phyloP scores from a whole-genome alignment of 2,329 filamentous ascomycete genomes.

The Diaporthe caulivora region DNA sequence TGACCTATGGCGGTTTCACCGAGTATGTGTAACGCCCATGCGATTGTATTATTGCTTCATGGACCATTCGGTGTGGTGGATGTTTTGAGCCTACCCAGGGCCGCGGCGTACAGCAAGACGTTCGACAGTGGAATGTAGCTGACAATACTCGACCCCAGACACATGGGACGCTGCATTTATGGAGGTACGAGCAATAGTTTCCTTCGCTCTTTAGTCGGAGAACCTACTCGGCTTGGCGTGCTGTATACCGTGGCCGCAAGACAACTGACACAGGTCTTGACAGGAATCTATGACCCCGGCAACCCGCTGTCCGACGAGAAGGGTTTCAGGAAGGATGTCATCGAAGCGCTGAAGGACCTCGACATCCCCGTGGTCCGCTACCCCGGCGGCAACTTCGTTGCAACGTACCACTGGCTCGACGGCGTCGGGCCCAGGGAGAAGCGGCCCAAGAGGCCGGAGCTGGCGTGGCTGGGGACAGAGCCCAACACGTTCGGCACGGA shows the following conservation, averaged over 20 bases:
- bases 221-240: background rate
- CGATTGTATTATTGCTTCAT: background rate
- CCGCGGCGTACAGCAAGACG: background rate
- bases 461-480: constrained; percentile 84
- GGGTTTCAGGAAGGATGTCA: constrained; percentile 84
- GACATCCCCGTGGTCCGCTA: constrained; percentile 83
- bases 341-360: constrained; percentile 79
- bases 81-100: background rate
- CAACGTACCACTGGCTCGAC: constrained; percentile 86
- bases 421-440: constrained; percentile 80
- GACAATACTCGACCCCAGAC: constrained; percentile 58
- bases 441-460: constrained; percentile 75
- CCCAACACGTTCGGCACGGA: constrained; percentile 86
- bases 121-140: background rate
- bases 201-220: background rate
- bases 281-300: constrained; percentile 78
- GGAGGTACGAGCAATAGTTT: constrained; percentile 62
- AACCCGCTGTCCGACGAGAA: constrained; percentile 79
- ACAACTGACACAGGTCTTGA: background rate
- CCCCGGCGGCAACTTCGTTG: constrained; percentile 86
- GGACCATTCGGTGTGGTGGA: background rate
- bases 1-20: constrained; percentile 87
- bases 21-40: constrained; percentile 67
- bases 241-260: background rate
- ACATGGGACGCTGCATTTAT: constrained; percentile 92